Conservation (phyloP, 2,329 filamentous ascomycete species). For the Calonectria pteridis region DNA sequence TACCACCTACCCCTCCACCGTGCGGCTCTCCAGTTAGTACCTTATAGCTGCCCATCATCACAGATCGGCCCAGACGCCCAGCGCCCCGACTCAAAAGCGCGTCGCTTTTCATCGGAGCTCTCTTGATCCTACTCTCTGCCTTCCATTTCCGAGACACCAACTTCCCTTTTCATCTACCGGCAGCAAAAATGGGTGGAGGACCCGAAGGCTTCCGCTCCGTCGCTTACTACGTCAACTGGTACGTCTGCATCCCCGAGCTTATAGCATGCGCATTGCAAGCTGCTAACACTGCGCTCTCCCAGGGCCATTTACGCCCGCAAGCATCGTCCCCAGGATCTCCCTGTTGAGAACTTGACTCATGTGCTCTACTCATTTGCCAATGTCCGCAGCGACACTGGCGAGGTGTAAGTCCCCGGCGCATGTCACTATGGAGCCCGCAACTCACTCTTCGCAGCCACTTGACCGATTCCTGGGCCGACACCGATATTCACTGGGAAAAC, state of each 20-base stretch:
- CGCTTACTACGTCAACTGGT: constrained; percentile 81
- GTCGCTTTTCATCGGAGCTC: constrained; percentile 17
- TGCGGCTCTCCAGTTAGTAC: neutral
- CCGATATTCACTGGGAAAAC: constrained; percentile 79
- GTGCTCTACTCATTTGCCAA: constrained; percentile 94
- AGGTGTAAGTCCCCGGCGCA: constrained; percentile 68
- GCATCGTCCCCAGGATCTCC: constrained; percentile 87
- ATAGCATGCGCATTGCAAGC: neutral
- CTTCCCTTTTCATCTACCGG: neutral
- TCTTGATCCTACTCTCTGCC: constrained; percentile 30
- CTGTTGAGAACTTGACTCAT: constrained; percentile 85
- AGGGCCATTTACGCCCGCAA: constrained; percentile 89
- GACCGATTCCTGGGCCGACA: constrained; percentile 74
- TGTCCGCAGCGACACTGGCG: constrained; percentile 80
- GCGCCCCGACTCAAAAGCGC: constrained; percentile 17
- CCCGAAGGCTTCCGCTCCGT: constrained; percentile 72
- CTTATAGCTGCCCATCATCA: constrained; percentile 27
- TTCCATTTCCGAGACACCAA: constrained; percentile 25
- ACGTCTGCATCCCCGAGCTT: constrained; percentile 13
- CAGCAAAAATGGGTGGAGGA: constrained; percentile 57
- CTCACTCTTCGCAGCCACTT: constrained; percentile 55
- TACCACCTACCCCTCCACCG: constrained; percentile 4
- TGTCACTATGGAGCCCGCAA: neutral
- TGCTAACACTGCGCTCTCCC: constrained; percentile 33
- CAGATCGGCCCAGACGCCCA: constrained; percentile 28